Conservation (phyloP, 805 yeast genomes). For the Tetrapisispora iriomotensis region DNA sequence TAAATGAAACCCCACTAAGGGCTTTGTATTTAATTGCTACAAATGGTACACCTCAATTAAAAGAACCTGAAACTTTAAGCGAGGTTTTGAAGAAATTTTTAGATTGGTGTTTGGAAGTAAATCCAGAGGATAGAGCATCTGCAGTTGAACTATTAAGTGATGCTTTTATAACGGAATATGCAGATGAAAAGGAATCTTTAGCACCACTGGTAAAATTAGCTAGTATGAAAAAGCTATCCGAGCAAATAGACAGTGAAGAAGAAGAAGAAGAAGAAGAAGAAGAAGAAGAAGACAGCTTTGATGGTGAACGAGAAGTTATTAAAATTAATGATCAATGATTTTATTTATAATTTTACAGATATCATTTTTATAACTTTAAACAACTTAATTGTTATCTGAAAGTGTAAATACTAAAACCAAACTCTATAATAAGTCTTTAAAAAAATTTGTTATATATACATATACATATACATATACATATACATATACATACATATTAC, state of each 20-base stretch:
- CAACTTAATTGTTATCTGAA: no score
- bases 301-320: neutral
- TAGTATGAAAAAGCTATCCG: conserved; percentile 49
- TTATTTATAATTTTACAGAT: no score
- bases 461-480: neutral
- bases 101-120: conserved; percentile 70
- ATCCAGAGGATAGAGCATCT: conserved; percentile 69
- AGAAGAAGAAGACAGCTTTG: neutral
- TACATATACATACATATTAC: no score
- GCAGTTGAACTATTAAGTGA: conserved; percentile 64
- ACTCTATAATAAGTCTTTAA: no score
- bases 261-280: conserved; percentile 3
- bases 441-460: neutral
- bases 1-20: conserved; percentile 90
- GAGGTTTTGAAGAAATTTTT: conserved; percentile 58
- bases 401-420: no score
- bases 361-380: no score
- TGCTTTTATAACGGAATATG: conserved; percentile 46
- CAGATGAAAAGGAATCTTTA: conserved; percentile 51
- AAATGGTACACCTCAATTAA: conserved; percentile 89
- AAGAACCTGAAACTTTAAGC: conserved; percentile 76
- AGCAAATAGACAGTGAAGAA: conserved; percentile 28
- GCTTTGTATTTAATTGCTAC: conserved; percentile 92
- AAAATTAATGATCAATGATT: neutral
- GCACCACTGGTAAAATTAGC: conserved; percentile 72